Conservation (phyloP, 768 basidiomycete genomes). For the Holtermanniella nyarrowii region DNA sequence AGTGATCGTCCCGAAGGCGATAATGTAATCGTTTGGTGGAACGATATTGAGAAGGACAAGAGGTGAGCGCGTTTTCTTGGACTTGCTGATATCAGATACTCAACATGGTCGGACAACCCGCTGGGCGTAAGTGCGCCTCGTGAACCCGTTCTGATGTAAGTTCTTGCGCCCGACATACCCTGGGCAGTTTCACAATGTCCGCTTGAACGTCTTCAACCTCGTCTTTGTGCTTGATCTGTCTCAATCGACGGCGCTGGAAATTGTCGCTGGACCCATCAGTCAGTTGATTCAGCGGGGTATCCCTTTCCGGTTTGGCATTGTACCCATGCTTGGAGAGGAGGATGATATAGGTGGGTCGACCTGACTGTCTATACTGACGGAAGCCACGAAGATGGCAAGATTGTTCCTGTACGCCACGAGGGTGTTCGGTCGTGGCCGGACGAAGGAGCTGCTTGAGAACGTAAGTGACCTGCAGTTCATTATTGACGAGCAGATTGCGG, state of each 20-base stretch:
- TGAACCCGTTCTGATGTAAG: conserved; percentile 39
- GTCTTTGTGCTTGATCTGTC: conserved; percentile 74
- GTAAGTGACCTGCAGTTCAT: conserved; percentile 38
- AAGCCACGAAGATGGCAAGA: conserved; percentile 61
- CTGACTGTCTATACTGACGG: not conserved
- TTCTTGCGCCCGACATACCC: conserved; percentile 69
- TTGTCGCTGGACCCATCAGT: conserved; percentile 56
- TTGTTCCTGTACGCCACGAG: conserved; percentile 59
- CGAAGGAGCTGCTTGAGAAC: conserved; percentile 53
- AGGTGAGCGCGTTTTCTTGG: conserved; percentile 29
- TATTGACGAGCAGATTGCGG: conserved; percentile 8
- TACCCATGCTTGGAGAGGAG: conserved; percentile 55
- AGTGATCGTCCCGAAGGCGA: conserved; percentile 76
- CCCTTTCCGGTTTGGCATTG: conserved; percentile 76
- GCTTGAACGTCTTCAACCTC: conserved; percentile 71
- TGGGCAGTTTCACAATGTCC: conserved; percentile 64
- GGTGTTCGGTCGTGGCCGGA: conserved; percentile 54
- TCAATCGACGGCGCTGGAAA: conserved; percentile 50
- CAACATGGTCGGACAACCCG: conserved; percentile 16
- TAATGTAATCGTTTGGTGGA: conserved; percentile 70
- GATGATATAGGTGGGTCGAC: conserved; percentile 40
- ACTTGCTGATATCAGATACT: conserved; percentile 35
- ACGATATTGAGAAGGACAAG: conserved; percentile 75
- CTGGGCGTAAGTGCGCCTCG: conserved; percentile 9
- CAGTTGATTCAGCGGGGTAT: conserved; percentile 62